Base-by-base conservation (phyloP, 768 basidiomycete genomes). In the Kwoniella heveanensis region DNA sequence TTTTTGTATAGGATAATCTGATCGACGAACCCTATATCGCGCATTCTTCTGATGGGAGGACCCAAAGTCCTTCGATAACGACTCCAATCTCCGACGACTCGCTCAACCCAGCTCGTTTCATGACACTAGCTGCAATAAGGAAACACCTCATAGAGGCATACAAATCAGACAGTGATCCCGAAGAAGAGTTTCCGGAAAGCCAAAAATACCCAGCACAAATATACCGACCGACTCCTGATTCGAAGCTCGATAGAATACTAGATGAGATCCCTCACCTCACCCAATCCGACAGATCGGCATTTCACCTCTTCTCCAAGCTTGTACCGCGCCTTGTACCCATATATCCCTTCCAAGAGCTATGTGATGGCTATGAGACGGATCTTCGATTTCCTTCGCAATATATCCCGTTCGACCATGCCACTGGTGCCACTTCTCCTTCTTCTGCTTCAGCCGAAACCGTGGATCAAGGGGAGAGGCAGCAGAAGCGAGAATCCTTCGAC, bases 331-430 rank as follows among this genome's bases (percentile, higher is more conserved):
- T 79, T 6, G 67, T 73, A 12, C 76, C 78, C 7, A 71, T 75
- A 15, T 47, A 73, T 32, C 73, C 74, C 17, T 79, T 79, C 52
- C 60, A 73, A n/a, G 76, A 79, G 53, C 65, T 79, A 9, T 71
- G 74, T 19, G 58, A 70, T 52, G 78, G 78, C 21, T 77, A 76
- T 62, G 68, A 71, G 44, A 77, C 73, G 27, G 78, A 79, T 54
- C 52, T 76, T 22, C 29, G 51, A 46, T 79, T 79, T 61, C 65
- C 61, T 48, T 58, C 71, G 5, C 32, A 37, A 21, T 37, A n/a
- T 24, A 6, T 32, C 32, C 25, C 30, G 37, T 10, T 51, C 12
- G 10, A 26, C 22, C 32, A 52, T 24, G 48, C 50, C 7, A 21
- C 49, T 17, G 9, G 10, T 44, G 39, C 36, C 19, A 7, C n/a